Evolutionary conservation across 306 rosid genomes (phyloP), one percentile per base, ranked within the genome.

Genomic region (Delonix regia): DNA sequence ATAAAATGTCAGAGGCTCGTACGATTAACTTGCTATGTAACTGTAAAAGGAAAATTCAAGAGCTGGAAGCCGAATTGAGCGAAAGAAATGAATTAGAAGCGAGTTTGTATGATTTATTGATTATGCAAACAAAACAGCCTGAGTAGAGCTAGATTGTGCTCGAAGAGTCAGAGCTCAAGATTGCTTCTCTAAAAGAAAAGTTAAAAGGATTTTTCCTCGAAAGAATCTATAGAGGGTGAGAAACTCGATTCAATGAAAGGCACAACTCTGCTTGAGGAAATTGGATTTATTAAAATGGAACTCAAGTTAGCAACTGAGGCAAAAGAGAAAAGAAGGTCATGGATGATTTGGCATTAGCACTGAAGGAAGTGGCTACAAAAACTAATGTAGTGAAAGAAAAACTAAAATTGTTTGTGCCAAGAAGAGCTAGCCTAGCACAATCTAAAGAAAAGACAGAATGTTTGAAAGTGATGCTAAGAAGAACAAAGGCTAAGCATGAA

Each of bases 361-460:
- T 89, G 9, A 87, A 89, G 70, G 93, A 89, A 71, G 93, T 89
- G 11, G 87, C 88, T 9, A 80, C 86, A 25, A 91, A 87, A 79
- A 83, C 90, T 19, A 85, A 38, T 10, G 80, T 65, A n/a, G 47
- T 70, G 63, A 87, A 87, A 12, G 84, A 77, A 13, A 82, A 74
- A 63, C 73, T 81, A 5, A 38, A n/a, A n/a, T n/a, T n/a, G 49
- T 14, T 45, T 65, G 49, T 64, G 55, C 53, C 62, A 77, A 48
- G 76, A 66, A 10, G 91, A 89, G 67, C 60, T 89, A 52, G 78
- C 81, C 60, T 89, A 52, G 78, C 81, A 39, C 44, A 81, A 68
- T 66, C 78, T 34, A 87, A 56, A 77, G 78, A 38, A 5, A 85
- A 87, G 73, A 78, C 71, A 48, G 89, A 83, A 14, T 66, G 60